Conservation (phyloP, 208 protist genomes). For the Crithidia brevicula region DNA sequence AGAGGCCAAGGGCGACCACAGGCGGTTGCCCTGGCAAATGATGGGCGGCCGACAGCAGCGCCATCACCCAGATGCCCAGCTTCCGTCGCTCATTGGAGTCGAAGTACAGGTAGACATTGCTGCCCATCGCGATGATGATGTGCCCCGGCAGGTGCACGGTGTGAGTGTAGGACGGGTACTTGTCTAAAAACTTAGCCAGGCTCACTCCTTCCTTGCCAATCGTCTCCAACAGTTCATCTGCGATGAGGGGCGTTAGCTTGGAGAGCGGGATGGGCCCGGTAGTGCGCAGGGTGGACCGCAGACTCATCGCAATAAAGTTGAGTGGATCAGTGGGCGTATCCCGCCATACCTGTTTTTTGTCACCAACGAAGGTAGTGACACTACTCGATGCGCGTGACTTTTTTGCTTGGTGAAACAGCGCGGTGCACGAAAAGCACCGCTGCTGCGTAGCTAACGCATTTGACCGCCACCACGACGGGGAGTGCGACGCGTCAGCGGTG, state of each 20-base stretch:
- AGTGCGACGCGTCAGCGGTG: no score
- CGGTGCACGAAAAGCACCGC: not conserved
- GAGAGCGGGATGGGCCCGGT: conserved; percentile 70
- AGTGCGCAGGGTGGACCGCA: conserved; percentile 9
- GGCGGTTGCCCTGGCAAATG: conserved; percentile 32
- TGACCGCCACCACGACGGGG: no score
- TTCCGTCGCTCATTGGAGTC: conserved; percentile 21
- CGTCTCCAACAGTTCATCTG: conserved; percentile 63
- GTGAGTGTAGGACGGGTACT: conserved; percentile 19
- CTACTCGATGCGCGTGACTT: no score
- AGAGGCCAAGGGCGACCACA: conserved; percentile 15
- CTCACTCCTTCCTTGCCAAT: conserved; percentile 37
- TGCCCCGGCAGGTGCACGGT: conserved; percentile 41
- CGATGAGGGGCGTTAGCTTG: conserved; percentile 51
- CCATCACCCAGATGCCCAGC: conserved; percentile 37
- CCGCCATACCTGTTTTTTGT: no score
- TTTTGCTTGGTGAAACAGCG: no score
- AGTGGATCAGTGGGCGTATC: not conserved
- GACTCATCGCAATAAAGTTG: not conserved
- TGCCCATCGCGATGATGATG: conserved; percentile 37
- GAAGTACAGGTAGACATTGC: conserved; percentile 20
- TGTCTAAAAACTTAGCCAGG: conserved; percentile 31
- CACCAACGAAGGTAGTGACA: no score
- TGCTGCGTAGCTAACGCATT: not conserved
- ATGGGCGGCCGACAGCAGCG: conserved; percentile 38